Conservation (phyloP, 2,329 filamentous ascomycete genomes). For the Paecilomyces variotii region DNA sequence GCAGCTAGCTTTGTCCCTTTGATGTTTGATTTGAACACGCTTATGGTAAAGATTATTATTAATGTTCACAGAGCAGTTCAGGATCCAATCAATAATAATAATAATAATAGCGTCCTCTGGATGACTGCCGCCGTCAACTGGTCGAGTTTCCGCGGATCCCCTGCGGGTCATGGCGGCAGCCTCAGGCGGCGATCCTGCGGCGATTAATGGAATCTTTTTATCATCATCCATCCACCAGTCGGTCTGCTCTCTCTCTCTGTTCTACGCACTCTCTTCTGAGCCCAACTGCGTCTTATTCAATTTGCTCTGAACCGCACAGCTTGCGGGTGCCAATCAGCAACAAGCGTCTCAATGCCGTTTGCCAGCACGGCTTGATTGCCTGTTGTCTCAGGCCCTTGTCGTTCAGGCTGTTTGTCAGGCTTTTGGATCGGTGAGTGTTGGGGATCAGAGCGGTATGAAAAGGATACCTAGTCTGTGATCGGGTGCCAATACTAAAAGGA, state of each 20-base stretch:
- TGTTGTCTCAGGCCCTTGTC: not conserved
- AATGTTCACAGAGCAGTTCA: not conserved
- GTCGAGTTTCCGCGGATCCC: not conserved
- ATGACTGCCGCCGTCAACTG: not conserved
- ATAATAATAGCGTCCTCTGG: not conserved
- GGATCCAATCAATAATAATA: not conserved
- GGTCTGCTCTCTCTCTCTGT: not conserved
- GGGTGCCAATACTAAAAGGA: not conserved
- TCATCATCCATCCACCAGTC: not conserved
- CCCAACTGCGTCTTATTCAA: not conserved
- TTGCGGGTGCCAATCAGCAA: not conserved
- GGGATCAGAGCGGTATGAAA: not conserved
- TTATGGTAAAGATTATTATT: no score
- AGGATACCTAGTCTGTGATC: not conserved
- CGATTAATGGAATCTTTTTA: not conserved
- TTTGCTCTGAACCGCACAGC: not conserved
- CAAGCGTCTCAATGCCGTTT: not conserved
- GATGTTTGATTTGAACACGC: no score
- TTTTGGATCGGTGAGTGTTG: not conserved
- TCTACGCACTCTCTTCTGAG: not conserved
- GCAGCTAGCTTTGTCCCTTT: not conserved
- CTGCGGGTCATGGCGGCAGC: not conserved
- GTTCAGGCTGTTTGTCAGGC: not conserved
- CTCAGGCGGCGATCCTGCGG: not conserved
- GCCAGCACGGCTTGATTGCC: not conserved